Base-by-base conservation (phyloP, 2,329 filamentous ascomycete species). In the Diaporthe vaccinii region DNA sequence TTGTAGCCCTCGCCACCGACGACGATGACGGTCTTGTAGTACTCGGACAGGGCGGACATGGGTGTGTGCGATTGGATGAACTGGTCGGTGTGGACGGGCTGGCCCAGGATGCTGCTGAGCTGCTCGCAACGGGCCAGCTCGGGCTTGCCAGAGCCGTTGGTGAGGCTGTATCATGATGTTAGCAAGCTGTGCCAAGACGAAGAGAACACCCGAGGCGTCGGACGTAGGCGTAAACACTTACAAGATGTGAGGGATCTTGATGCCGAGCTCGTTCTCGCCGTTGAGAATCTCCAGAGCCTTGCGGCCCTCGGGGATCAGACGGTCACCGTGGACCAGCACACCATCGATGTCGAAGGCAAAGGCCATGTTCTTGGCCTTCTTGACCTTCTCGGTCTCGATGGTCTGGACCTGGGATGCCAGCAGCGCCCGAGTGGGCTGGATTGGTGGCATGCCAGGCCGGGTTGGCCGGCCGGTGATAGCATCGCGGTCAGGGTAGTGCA, bases 301-400 rank as follows among this genome's bases (percentile, higher is more conserved):
- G 80, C 89, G 87, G 76, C 91, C 92, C 84, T 94, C 89, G 57
- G 91, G 91, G 77, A 94, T 94, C 75, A 93, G 85, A 75, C 92
- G 87, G 84, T 93, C 92, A 80, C 92, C 92, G 84, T 94, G 93
- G 74, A 94, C 93, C 34, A 95, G 87, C 75, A 95, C 93, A 86
- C 93, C 93, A 80, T 95, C 94, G 76, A 93, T 93, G 83, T 95
- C 94, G 78, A 95, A 96, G 80, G 92, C 93, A 78, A 95, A 95
- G 9, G 92, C 92, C 92, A 95, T 94, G 86, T 95, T 92, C 88
- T 95, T 95, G 75, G 92, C 93, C 75, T 89, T 89, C 41, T 85
- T 85, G 22, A 93, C 93, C 85, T 93, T 94, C 79, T 92, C 89
- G 74, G 88, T 84, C 79, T 89, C 87, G 78, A 94, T 86, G 77